phyloP scores from a whole-genome alignment of 805 yeast genomes.

The Schwanniomyces occidentalis region DNA sequence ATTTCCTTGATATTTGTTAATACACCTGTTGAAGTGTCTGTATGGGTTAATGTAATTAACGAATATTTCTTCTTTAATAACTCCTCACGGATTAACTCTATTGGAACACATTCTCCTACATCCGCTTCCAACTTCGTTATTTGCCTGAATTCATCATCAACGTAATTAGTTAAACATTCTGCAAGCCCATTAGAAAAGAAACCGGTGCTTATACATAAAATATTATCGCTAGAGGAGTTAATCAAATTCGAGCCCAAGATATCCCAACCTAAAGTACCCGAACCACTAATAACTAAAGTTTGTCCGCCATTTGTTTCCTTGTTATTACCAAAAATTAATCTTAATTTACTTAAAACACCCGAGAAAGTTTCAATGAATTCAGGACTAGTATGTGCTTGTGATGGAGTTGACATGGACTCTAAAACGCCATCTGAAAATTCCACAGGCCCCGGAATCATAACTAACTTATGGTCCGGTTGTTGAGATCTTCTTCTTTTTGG shows the following conservation, averaged over 20 bases:
- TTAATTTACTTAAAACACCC: slow-evolving; percentile 5
- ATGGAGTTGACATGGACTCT: slow-evolving; percentile 6
- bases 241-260: slow-evolving; percentile 9
- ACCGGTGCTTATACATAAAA: slow-evolving; percentile 10
- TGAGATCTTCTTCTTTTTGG: not conserved
- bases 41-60: slow-evolving; percentile 8
- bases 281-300: slow-evolving; percentile 7
- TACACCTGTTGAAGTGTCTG: slow-evolving; percentile 11
- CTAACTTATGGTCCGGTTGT: slow-evolving; percentile 4
- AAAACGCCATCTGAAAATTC: slow-evolving; percentile 8
- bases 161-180: slow-evolving; percentile 9
- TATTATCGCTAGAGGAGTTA: slow-evolving; percentile 13
- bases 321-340: slow-evolving; percentile 7
- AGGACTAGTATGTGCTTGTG: slow-evolving; percentile 8
- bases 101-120: slow-evolving; percentile 5
- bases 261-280: slow-evolving; percentile 12
- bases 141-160: slow-evolving; percentile 7
- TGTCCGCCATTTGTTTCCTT: slow-evolving; percentile 7
- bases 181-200: slow-evolving; percentile 7
- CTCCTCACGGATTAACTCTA: slow-evolving; percentile 4
- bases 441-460: slow-evolving; percentile 10
- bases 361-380: slow-evolving; percentile 7
- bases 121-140: slow-evolving; percentile 6
- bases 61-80: slow-evolving; percentile 1
- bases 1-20: slow-evolving; percentile 7